Evolutionary conservation across 176 grass and related monocot species (phyloP).

Genomic region (Triticum monococcum): DNA sequence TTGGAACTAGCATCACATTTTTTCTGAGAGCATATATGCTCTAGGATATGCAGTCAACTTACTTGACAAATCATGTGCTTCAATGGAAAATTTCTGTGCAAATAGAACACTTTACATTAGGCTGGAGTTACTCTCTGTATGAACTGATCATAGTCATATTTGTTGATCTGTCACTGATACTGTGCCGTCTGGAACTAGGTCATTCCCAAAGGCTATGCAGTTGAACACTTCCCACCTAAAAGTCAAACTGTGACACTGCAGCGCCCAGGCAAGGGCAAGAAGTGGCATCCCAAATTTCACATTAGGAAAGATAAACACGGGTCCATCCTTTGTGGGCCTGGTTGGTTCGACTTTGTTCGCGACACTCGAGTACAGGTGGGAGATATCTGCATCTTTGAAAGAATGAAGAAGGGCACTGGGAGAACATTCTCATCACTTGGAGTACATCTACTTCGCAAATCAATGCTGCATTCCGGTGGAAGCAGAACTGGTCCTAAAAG

Average conservation of each 20-base stretch:
- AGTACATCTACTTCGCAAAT: conserved; percentile 35
- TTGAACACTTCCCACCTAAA: conserved; percentile 3
- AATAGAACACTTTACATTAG: neutral
- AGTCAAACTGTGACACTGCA: conserved; percentile 21
- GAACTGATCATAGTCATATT: neutral
- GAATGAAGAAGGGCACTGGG: neutral
- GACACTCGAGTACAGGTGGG: conserved; percentile 37
- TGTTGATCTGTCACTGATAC: neutral
- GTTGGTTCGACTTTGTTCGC: conserved; percentile 41
- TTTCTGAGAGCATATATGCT: neutral
- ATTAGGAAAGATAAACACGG: conserved; percentile 7
- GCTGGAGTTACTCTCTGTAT: neutral
- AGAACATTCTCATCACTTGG: neutral
- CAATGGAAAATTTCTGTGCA: neutral
- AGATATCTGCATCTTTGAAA: conserved; percentile 42
- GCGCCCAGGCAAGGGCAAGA: neutral
- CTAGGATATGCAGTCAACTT: neutral
- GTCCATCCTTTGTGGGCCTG: conserved; percentile 12
- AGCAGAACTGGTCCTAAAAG: neutral
- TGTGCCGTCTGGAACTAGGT: conserved; percentile 14
- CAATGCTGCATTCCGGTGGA: neutral
- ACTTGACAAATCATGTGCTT: neutral
- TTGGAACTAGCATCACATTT: neutral
- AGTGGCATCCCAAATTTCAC: conserved; percentile 29
- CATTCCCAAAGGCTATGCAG: conserved; percentile 33